Evolutionary conservation across 345 rosid species (phyloP).

Genomic region (Raphanus sativus): DNA sequence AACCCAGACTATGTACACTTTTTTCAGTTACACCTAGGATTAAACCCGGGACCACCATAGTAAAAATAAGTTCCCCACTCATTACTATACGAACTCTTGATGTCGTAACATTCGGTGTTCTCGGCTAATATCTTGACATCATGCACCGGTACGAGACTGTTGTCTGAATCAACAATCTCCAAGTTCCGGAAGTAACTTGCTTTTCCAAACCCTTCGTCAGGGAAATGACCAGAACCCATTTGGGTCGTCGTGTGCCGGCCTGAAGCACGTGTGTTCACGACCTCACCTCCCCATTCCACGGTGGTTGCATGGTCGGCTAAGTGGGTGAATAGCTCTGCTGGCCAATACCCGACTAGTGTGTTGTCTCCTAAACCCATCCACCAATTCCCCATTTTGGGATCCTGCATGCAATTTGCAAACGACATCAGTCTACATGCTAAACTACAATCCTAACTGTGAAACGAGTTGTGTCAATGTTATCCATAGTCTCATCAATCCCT

Average conservation of each 20-base stretch:
- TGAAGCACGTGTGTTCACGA: constrained; percentile 80
- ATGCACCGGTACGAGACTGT: constrained; percentile 67
- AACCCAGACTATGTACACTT: constrained; percentile 29
- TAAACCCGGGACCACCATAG: constrained; percentile 92
- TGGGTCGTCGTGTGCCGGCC: constrained; percentile 87
- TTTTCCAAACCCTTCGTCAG: constrained; percentile 77
- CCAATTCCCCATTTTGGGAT: constrained; percentile 90
- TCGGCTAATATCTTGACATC: constrained; percentile 73
- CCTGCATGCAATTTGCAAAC: constrained; percentile 46
- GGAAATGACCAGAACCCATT: constrained; percentile 95
- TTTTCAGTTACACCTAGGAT: constrained; percentile 64
- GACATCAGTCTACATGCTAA: background rate
- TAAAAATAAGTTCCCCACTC: constrained; percentile 95
- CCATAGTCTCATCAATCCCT: background rate
- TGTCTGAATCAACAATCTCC: constrained; percentile 85
- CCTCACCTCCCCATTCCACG: constrained; percentile 99
- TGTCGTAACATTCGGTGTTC: constrained; percentile 85
- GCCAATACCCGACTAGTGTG: constrained; percentile 93
- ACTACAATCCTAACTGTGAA: background rate
- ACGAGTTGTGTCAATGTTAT: background rate
- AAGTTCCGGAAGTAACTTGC: constrained; percentile 88
- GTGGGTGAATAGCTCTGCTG: constrained; percentile 91
- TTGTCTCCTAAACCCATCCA: constrained; percentile 96
- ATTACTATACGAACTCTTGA: constrained; percentile 64
- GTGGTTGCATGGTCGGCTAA: constrained; percentile 81